phyloP scores from a whole-genome alignment of 2,329 filamentous ascomycete genomes.

The Blumeria graminis region DNA sequence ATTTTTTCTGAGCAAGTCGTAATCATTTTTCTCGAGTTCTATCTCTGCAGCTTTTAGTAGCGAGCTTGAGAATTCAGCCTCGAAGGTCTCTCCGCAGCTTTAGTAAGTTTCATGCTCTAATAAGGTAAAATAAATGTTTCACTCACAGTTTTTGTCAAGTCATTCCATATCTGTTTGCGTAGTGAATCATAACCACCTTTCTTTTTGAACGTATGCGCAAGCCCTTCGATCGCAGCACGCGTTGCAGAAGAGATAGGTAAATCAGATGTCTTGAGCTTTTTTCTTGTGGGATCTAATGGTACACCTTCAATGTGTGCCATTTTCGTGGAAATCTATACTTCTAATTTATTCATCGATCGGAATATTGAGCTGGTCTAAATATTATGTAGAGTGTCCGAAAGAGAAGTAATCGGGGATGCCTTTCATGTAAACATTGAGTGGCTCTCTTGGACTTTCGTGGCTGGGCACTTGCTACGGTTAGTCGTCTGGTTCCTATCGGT shows the following conservation, averaged over 20 bases:
- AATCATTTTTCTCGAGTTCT: conserved; percentile 53
- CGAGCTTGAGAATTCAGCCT: conserved; percentile 37
- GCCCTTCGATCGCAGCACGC: conserved; percentile 44
- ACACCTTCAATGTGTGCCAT: conserved; percentile 7
- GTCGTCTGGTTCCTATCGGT: too few relatives aligned
- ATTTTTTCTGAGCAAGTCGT: conserved; percentile 46
- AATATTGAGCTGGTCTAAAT: too few relatives aligned
- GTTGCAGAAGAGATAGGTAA: conserved; percentile 52
- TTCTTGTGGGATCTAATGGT: conserved; percentile 8
- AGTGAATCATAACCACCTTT: conserved; percentile 62
- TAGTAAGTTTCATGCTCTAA: not conserved
- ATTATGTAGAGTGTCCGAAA: too few relatives aligned
- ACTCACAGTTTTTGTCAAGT: conserved; percentile 43
- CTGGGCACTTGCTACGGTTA: too few relatives aligned
- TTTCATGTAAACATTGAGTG: too few relatives aligned
- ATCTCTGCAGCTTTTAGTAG: conserved; percentile 46
- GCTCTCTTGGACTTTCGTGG: too few relatives aligned
- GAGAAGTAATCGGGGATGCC: too few relatives aligned
- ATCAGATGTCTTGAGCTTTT: conserved; percentile 48
- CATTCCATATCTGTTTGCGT: conserved; percentile 53
- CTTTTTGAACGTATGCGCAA: conserved; percentile 67
- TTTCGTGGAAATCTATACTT: too few relatives aligned
- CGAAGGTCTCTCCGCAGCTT: conserved; percentile 32
- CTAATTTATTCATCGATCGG: too few relatives aligned
- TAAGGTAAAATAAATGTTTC: not conserved